phyloP scores from a whole-genome alignment of 2,329 filamentous ascomycete species.

The Trichoderma citrinoviride region DNA sequence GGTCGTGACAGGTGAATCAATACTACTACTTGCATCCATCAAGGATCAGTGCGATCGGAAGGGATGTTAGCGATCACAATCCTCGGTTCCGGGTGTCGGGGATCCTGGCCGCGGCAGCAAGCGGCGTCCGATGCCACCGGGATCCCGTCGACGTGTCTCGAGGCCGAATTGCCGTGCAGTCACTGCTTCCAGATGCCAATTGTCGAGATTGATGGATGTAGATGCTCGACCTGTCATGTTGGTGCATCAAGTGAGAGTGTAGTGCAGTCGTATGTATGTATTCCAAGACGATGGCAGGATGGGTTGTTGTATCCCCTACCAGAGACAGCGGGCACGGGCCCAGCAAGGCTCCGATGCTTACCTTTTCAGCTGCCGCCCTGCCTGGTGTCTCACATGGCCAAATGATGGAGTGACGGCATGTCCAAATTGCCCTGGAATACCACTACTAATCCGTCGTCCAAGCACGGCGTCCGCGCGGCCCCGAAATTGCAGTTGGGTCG shows the following conservation, averaged over 20 bases:
- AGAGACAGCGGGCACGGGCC: no score
- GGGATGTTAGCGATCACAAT: background rate
- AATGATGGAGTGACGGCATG: background rate
- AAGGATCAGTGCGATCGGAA: background rate
- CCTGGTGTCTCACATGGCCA: no score
- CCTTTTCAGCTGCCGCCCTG: no score
- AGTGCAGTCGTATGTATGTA: no score
- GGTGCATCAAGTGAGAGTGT: no score
- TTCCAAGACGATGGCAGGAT: no score
- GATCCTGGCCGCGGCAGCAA: background rate
- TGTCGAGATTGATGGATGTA: no score
- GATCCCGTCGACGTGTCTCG: background rate
- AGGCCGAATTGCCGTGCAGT: background rate
- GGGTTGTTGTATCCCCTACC: no score
- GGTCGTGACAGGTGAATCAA: background rate
- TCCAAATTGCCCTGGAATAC: background rate
- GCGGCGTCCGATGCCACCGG: background rate
- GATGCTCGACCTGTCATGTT: no score
- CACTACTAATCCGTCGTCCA: background rate
- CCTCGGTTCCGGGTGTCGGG: background rate
- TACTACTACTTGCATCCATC: background rate
- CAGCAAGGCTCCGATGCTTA: no score
- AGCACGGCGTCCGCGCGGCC: slow-evolving; percentile 13
- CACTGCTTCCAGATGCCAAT: background rate
- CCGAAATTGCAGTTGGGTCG: slow-evolving; percentile 15